Conservation (phyloP, 2,329 filamentous ascomycete species). For the Aspergillus versicolor region DNA sequence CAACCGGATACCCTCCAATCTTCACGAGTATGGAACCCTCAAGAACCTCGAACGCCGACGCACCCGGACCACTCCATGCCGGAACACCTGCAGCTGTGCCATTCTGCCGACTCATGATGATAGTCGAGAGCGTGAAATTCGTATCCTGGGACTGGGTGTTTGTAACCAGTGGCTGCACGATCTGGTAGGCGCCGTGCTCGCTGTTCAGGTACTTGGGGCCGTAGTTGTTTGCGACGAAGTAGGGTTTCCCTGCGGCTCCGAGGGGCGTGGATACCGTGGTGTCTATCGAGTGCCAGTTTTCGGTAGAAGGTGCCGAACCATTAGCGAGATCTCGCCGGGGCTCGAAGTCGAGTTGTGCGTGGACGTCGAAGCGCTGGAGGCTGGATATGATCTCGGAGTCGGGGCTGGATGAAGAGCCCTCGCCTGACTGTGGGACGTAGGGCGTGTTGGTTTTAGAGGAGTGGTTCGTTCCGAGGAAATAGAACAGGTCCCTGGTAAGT, state of each 20-base stretch:
- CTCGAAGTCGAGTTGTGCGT: constrained; percentile 41
- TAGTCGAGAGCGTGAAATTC: constrained; percentile 47
- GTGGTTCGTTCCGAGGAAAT: constrained; percentile 39
- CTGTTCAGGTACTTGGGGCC: constrained; percentile 48
- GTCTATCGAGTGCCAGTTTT: constrained; percentile 25
- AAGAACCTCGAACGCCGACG: constrained; percentile 41
- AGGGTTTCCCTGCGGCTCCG: constrained; percentile 35
- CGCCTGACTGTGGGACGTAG: constrained; percentile 34
- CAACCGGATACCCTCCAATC: constrained; percentile 30
- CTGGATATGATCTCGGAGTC: constrained; percentile 33
- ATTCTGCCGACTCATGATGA: constrained; percentile 34
- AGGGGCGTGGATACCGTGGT: constrained; percentile 15
- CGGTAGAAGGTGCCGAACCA: constrained; percentile 35
- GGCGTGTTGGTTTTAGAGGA: constrained; percentile 36
- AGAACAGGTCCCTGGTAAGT: constrained; percentile 39
- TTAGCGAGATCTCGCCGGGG: constrained; percentile 44
- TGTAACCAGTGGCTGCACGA: constrained; percentile 47
- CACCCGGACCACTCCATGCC: constrained; percentile 27
- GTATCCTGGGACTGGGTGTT: constrained; percentile 36
- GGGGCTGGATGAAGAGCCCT: constrained; percentile 29
- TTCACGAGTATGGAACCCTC: constrained; percentile 37
- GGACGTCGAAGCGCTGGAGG: constrained; percentile 46
- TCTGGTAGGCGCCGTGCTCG: constrained; percentile 39
- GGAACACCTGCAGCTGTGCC: constrained; percentile 17
- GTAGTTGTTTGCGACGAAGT: constrained; percentile 48